These are phyloP conservation scores for Cylindrodendrum hubeiense DNA, from an alignment of 2,329 filamentous ascomycete species.

Conservation along the genomic window DNA sequence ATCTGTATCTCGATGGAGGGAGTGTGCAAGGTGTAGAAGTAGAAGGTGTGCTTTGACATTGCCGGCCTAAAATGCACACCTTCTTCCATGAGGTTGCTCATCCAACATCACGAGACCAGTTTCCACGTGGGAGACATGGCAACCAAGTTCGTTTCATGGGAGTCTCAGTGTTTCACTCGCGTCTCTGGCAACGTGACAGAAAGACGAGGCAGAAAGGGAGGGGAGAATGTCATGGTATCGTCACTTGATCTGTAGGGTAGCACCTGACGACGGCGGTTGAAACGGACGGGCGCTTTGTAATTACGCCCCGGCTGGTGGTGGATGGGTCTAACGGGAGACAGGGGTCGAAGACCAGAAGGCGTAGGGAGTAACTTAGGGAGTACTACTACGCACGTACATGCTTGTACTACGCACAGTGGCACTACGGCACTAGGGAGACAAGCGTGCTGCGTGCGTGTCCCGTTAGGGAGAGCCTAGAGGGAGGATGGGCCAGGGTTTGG, in stretches of 20 bases:
- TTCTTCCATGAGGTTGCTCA: too few relatives aligned
- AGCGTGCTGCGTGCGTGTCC: conserved; percentile 15
- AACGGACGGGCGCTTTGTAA: conserved; percentile 12
- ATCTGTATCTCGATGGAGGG: too few relatives aligned
- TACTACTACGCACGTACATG: too few relatives aligned
- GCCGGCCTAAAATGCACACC: too few relatives aligned
- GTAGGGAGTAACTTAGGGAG: too few relatives aligned
- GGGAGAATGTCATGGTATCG: not conserved
- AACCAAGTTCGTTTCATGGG: conserved; percentile 9
- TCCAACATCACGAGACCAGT: not conserved
- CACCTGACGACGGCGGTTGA: not conserved
- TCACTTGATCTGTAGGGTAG: not conserved
- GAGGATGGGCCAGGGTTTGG: not conserved
- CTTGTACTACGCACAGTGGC: not conserved
- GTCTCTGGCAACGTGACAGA: conserved; percentile 6
- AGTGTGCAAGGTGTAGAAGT: too few relatives aligned
- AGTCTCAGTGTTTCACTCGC: conserved; percentile 12
- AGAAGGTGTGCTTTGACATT: too few relatives aligned
- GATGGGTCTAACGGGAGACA: conserved; percentile 10
- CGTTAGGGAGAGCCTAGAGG: conserved; percentile 10
- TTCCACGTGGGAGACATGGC: conserved; percentile 3
- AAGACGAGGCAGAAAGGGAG: not conserved
- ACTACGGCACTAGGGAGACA: not conserved
- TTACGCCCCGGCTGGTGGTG: conserved; percentile 2
- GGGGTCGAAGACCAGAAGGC: not conserved